These are phyloP conservation scores for Poa pratensis DNA, from an alignment of 176 grass and related monocot species.

Conservation along the genomic window DNA sequence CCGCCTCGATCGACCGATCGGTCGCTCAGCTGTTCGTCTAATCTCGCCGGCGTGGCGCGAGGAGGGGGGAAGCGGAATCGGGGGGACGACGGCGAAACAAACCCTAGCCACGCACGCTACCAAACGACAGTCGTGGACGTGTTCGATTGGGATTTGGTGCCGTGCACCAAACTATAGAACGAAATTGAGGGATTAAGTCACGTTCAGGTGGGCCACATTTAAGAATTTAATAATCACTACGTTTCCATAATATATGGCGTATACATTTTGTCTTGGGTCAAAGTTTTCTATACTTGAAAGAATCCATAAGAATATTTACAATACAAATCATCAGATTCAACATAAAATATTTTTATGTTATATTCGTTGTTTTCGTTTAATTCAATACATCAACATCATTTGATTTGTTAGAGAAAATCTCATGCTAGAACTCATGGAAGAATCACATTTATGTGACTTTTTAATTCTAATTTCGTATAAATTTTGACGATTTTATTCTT, in stretches of 20 bases:
- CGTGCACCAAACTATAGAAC: neutral
- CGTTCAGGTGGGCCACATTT: neutral
- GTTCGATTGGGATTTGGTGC: neutral
- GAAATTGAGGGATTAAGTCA: constrained; percentile 14
- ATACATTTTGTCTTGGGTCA: neutral
- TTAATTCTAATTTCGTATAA: neutral
- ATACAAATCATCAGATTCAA: neutral
- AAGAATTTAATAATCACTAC: neutral
- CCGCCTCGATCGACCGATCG: neutral
- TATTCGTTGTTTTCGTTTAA: neutral
- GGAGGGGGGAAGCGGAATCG: neutral
- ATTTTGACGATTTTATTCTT: neutral
- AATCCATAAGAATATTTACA: no score
- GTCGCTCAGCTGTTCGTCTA: neutral
- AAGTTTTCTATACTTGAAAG: neutral
- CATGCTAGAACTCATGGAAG: neutral
- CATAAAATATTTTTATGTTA: neutral
- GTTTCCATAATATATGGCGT: neutral
- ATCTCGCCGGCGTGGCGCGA: neutral
- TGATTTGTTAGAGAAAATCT: neutral
- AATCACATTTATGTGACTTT: neutral
- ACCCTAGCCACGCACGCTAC: constrained; percentile 51
- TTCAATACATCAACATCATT: no score
- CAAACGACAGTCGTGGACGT: constrained; percentile 3
- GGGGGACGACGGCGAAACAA: neutral